Evolutionary conservation across 345 rosid species (phyloP), one percentile per base, ranked within the genome.

Genomic region (Pistacia atlantica): DNA sequence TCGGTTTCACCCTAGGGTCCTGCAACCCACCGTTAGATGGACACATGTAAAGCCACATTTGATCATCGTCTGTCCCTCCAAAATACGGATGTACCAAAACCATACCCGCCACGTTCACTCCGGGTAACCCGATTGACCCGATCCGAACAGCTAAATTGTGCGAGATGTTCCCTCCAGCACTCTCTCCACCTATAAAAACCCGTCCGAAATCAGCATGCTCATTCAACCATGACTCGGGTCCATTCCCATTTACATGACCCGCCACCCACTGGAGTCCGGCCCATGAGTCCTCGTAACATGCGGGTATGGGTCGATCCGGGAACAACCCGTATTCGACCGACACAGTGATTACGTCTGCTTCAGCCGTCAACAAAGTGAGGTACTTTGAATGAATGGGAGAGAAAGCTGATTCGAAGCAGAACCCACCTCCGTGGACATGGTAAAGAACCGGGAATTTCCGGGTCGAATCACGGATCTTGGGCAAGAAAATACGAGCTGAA

Each of bases 11-110:
- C 79, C 82, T 74, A 0, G 81, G 87, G 72, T 2, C 81, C 73
- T 7, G 82, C 80, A 13, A 84, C 48, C 85, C 86, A 14, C 88
- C 88, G 48, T 85, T 88, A 73, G 81, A 55, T 14, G 81, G 81
- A 46, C 84, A 82, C 89, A 88, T 79, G 42, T 75, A 84, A 64
- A 84, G 22, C 91, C 86, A 86, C 85, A 86, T 84, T 0, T 61
- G 66, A 12, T 88, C 85, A 55, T 79, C 86, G 16, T 77, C 80
- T 0, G 81, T 72, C 1, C 89, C 88, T 0, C 85, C 88, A 65
- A 88, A 88, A 61, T 63, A 88, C 3, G 88, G 89, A 67, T 86
- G 91, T 68, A 86, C 80, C 83, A 88, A 37, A 12, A 76, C 77
- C 74, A 73, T 16, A 48, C 91, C 91, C 0, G 57, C 84, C 9